phyloP scores from a whole-genome alignment of 768 basidiomycete species.

The Termitomyces sp. region DNA sequence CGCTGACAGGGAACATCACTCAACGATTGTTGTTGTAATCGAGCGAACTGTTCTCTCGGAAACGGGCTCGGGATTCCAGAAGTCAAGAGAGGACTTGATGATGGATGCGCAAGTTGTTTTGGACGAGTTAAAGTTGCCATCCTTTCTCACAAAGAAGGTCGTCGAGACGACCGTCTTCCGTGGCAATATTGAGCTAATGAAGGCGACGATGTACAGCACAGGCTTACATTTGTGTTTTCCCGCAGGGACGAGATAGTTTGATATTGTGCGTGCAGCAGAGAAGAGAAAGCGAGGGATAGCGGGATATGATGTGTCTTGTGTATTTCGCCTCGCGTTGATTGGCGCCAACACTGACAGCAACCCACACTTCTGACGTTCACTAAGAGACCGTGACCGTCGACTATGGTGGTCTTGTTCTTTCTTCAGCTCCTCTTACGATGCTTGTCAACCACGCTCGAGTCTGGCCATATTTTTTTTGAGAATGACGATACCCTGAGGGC shows the following conservation, averaged over 20 bases:
- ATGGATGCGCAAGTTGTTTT: conserved; percentile 17
- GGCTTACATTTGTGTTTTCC: not conserved
- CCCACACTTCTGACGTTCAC: not conserved
- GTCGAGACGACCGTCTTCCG: not conserved
- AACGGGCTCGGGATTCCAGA: conserved; percentile 35
- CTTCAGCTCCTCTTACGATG: not conserved
- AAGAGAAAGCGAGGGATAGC: not conserved
- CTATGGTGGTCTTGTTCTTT: not conserved
- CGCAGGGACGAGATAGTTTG: not conserved
- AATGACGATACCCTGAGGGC: no score
- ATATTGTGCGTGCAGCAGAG: not conserved
- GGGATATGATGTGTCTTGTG: not conserved
- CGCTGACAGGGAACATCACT: not conserved
- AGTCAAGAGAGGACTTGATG: conserved; percentile 18
- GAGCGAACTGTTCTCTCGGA: conserved; percentile 27
- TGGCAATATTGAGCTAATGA: not conserved
- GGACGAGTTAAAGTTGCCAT: conserved; percentile 38
- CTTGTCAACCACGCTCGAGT: not conserved
- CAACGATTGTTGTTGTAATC: conserved; percentile 5
- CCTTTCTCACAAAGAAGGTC: conserved; percentile 1
- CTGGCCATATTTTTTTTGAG: not conserved
- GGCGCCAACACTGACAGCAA: not conserved
- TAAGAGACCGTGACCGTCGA: not conserved
- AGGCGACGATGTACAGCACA: not conserved
- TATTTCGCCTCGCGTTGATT: not conserved